Conservation (phyloP, 2,329 filamentous ascomycete species). For the Apiospora koreana region DNA sequence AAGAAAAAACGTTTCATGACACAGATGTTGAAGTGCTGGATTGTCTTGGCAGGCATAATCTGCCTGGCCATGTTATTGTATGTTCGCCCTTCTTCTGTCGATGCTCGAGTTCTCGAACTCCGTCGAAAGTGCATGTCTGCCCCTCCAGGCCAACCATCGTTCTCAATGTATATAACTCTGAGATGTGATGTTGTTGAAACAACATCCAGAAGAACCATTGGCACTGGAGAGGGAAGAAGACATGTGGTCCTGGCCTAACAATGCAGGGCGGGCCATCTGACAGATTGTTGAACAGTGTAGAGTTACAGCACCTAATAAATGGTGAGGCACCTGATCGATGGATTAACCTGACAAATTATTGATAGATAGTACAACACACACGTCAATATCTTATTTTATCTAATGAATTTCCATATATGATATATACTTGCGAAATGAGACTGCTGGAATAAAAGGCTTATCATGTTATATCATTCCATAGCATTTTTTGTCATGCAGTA, state of each 20-base stretch:
- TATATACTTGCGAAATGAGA: not conserved
- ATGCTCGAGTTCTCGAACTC: not conserved
- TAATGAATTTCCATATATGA: too few relatives aligned
- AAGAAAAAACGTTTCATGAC: not conserved
- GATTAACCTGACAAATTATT: not conserved
- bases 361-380: not conserved
- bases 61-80: not conserved
- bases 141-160: not conserved
- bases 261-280: not conserved
- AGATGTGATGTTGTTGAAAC: not conserved
- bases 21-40: constrained; percentile 1
- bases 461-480: not conserved
- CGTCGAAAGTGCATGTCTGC: not conserved
- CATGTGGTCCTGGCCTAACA: not conserved
- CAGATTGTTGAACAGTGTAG: not conserved
- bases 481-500: too few relatives aligned
- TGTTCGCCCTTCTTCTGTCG: not conserved
- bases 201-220: not conserved
- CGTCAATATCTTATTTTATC: not conserved
- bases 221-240: not conserved
- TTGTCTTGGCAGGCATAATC: not conserved
- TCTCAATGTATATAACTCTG: not conserved
- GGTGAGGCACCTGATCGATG: not conserved
- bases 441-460: not conserved
- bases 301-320: not conserved